These are phyloP conservation scores for Brassica nigra DNA, from an alignment of 345 rosid genomes.

Conservation along the genomic window DNA sequence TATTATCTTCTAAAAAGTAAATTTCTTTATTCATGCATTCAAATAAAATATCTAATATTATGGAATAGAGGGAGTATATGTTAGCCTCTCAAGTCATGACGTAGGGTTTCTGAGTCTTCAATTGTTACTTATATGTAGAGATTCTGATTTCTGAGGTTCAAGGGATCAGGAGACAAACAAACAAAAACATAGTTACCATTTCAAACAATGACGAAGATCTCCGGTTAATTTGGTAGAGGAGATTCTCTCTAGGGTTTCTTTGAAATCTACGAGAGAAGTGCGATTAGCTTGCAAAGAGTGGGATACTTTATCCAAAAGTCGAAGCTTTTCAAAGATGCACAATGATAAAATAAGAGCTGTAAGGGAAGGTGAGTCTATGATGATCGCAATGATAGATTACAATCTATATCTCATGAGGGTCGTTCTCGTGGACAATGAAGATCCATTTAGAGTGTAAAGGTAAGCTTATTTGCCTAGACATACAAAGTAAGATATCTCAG, in stretches of 20 bases:
- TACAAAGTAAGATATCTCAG: not conserved
- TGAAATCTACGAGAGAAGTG: not conserved
- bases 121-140: not conserved
- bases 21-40: too few species aligned
- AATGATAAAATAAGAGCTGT: not conserved
- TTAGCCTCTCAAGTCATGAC: too few species aligned
- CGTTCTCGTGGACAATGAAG: not conserved
- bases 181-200: not conserved
- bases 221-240: not conserved
- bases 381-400: not conserved
- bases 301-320: not conserved
- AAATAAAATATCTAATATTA: too few species aligned
- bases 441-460: not conserved
- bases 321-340: not conserved
- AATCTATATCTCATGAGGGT: not conserved
- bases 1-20: too few species aligned
- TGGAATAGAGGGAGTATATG: too few species aligned
- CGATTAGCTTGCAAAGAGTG: slow-evolving; percentile 7
- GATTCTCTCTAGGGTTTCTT: not conserved
- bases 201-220: not conserved
- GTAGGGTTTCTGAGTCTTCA: not conserved
- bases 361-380: not conserved
- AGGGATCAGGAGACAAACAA: not conserved
- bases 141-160: not conserved
- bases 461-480: not conserved